Conservation (phyloP, 2,329 filamentous ascomycete genomes). For the Aureobasidium sp. region DNA sequence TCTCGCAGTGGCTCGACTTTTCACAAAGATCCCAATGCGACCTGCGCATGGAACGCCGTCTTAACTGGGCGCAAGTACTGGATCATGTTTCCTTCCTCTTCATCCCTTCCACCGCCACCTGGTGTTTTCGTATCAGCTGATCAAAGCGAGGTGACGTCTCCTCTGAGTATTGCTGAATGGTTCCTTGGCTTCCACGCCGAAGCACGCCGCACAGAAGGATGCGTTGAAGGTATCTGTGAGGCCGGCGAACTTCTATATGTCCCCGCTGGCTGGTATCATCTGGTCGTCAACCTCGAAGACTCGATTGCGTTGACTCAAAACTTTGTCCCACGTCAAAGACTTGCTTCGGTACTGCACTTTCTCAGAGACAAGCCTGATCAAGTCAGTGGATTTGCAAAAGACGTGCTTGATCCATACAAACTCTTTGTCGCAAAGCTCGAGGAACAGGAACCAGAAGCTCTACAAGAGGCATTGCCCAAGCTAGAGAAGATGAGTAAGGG, state of each 20-base stretch:
- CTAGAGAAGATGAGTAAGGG: conserved; percentile 55
- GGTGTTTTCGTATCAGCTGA: conserved; percentile 87
- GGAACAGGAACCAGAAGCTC: conserved; percentile 56
- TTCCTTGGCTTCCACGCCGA: conserved; percentile 81
- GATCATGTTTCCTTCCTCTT: conserved; percentile 88
- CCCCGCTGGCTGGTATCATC: conserved; percentile 92
- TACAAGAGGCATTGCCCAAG: conserved; percentile 58
- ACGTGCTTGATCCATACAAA: conserved; percentile 64
- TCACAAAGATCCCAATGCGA: conserved; percentile 72
- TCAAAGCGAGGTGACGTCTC: conserved; percentile 86
- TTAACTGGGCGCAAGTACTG: conserved; percentile 89
- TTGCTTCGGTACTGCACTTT: conserved; percentile 71
- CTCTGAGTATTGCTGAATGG: conserved; percentile 95
- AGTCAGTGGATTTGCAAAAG: conserved; percentile 74
- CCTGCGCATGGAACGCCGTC: conserved; percentile 89
- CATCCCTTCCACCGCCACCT: conserved; percentile 59
- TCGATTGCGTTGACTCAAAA: conserved; percentile 91
- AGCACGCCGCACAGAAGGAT: conserved; percentile 68
- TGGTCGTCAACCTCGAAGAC: conserved; percentile 81
- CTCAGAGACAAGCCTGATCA: conserved; percentile 75
- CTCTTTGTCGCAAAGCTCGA: conserved; percentile 66
- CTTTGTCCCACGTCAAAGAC: conserved; percentile 72
- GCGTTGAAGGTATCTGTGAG: conserved; percentile 75
- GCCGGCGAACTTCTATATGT: conserved; percentile 87
- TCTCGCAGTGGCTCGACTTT: conserved; percentile 86